Evolutionary conservation across 208 protist species (phyloP), one percentile per base, ranked within the genome.

Genomic region (Trypanosoma congolense): DNA sequence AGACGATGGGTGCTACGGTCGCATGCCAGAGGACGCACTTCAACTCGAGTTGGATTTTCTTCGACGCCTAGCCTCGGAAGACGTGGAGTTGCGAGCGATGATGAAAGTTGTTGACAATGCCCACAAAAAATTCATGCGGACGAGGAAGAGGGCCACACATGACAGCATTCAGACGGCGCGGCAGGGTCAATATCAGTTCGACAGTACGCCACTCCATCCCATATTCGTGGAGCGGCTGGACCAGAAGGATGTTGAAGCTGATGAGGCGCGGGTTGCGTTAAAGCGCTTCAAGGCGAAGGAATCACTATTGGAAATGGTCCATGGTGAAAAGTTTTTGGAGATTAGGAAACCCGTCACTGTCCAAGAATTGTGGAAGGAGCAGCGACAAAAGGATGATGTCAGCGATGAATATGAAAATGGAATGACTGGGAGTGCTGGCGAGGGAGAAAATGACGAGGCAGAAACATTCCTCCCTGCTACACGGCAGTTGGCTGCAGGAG

Each of bases 1-100:
- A n/a, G 85, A 90, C 52, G 81, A 96, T 64, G 85, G 87, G 43
- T 94, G 79, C 74, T 93, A 89, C 65, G 90, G 90, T 28, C 84
- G 85, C 25, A 63, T 96, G 45, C 83, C 80, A 9, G 82, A 92
- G 64, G 80, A 94, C 29, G 72, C 89, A 24, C 67, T 96, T 14
- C 84, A 96, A 64, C 63, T 92, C 3, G 86, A 96, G 70, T 57
- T 87, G 6, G 83, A 94, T 61, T 92, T 90, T 50, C 35, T 96
- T 12, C 72, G 72, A 42, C 80, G 82, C 2, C 53, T 92, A 33
- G 57, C 77, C 47, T 33, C 59, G 2, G 73, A 71, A 9, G 79
- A 92, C 51, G 75, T 92, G 16, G 87, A 96, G 55, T 22, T 96
- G 47, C 73, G 71, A 30, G 81, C 82, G 60, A 80, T 93, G 70